Conservation (phyloP, 192 early-diverging fungal species). For the Rhizophagus clarus region DNA sequence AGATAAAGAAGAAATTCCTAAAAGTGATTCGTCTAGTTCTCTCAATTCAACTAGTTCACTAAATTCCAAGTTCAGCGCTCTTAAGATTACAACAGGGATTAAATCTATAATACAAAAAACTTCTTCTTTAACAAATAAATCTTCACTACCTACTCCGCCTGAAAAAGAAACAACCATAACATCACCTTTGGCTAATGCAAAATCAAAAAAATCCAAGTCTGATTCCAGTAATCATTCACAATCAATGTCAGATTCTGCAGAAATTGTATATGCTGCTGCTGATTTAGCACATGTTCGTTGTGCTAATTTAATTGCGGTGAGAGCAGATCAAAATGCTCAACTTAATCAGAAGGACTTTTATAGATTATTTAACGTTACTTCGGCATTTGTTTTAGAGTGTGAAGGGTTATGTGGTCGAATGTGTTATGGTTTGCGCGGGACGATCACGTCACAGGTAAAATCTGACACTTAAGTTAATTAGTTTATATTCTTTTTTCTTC, state of each 20-base stretch:
- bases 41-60: not conserved
- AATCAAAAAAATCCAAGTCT: not conserved
- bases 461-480: not conserved
- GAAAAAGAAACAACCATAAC: conserved; percentile 10
- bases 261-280: conserved; percentile 76
- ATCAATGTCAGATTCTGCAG: conserved; percentile 68
- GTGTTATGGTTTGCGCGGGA: conserved; percentile 90
- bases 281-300: conserved; percentile 87
- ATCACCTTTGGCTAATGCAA: conserved; percentile 26
- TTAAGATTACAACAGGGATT: conserved; percentile 22
- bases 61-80: conserved; percentile 7
- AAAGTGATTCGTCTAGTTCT: not conserved
- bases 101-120: conserved; percentile 31
- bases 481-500: not conserved
- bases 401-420: conserved; percentile 81
- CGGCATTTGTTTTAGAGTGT: conserved; percentile 79
- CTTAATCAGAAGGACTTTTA: conserved; percentile 88
- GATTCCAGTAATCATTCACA: conserved; percentile 41
- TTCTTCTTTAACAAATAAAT: conserved; percentile 3
- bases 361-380: conserved; percentile 75
- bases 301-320: conserved; percentile 83
- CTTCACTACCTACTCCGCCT: not conserved
- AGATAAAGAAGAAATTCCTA: not conserved
- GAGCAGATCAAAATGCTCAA: conserved; percentile 88
- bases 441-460: conserved; percentile 80